Conservation (phyloP, 352 stramenopile genomes). For the Globisporangium rhizosaccharum region DNA sequence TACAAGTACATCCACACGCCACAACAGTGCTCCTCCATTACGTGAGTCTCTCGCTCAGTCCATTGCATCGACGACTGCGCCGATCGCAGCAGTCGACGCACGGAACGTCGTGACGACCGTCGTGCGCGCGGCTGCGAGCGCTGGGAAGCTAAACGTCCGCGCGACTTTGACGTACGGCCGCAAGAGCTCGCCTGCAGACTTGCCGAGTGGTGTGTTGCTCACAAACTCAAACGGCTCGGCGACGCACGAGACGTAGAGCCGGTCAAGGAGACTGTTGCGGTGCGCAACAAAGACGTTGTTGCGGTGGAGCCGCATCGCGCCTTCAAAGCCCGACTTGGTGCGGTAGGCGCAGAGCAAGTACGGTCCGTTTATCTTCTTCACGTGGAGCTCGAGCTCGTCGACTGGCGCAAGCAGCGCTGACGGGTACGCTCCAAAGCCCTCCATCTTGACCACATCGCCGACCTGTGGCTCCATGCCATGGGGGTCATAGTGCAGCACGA, state of each 20-base stretch:
- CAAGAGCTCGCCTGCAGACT: slow-evolving; percentile 44
- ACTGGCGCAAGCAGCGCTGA: slow-evolving; percentile 55
- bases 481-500: slow-evolving; percentile 77
- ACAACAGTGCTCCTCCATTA: not conserved
- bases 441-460: slow-evolving; percentile 69
- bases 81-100: slow-evolving; percentile 60
- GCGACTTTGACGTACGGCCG: slow-evolving; percentile 67
- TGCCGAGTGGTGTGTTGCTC: slow-evolving; percentile 52
- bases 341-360: slow-evolving; percentile 71
- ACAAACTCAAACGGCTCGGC: slow-evolving; percentile 73
- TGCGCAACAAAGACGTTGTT: slow-evolving; percentile 79
- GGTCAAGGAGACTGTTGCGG: slow-evolving; percentile 61
- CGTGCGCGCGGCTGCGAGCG: slow-evolving; percentile 55
- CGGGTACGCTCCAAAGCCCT: slow-evolving; percentile 71
- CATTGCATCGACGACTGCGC: slow-evolving; percentile 61
- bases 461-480: slow-evolving; percentile 71
- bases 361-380: slow-evolving; percentile 79
- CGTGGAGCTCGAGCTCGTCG: slow-evolving; percentile 67
- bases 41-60: slow-evolving; percentile 18
- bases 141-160: slow-evolving; percentile 61
- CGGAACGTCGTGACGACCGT: slow-evolving; percentile 68
- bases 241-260: slow-evolving; percentile 61
- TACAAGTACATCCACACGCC: not conserved
- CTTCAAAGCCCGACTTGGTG: slow-evolving; percentile 64
- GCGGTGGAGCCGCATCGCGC: slow-evolving; percentile 53